Percentiles rank a stretch among this genome's conserved stretches.
These are phyloP conservation scores for Pseudocercospora vitis DNA, from an alignment of 2,329 filamentous ascomycete species.

Conservation along the genomic window DNA sequence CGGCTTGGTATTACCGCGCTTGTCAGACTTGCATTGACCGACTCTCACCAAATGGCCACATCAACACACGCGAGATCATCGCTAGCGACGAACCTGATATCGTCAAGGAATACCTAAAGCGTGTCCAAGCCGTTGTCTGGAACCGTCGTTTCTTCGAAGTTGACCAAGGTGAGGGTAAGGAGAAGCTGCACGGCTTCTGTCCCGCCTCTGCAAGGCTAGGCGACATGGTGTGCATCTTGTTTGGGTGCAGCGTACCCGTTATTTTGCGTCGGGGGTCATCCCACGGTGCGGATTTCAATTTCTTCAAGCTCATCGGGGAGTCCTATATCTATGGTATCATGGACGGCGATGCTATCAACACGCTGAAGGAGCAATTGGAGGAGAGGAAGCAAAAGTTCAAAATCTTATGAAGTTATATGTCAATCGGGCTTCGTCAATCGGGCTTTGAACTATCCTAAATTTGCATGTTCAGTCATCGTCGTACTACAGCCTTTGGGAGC, in stretches of 20 bases:
- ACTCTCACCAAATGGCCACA: conserved; percentile 6
- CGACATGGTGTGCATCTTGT: conserved; percentile 28
- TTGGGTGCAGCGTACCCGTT: conserved; percentile 28
- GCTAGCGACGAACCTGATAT: not conserved
- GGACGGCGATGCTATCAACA: conserved; percentile 38
- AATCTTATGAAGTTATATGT: too few species aligned
- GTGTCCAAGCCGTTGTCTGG: conserved; percentile 14
- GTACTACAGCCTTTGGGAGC: too few species aligned
- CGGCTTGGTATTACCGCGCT: conserved; percentile 20
- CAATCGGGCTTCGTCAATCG: too few species aligned
- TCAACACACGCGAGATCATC: conserved; percentile 4
- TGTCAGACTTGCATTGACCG: conserved; percentile 4
- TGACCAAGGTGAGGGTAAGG: not conserved
- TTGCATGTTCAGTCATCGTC: too few species aligned
- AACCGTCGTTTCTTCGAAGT: conserved; percentile 10
- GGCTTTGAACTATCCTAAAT: too few species aligned
- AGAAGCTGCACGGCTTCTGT: conserved; percentile 6
- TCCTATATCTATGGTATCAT: conserved; percentile 30
- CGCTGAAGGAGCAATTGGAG: not conserved
- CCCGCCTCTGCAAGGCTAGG: not conserved
- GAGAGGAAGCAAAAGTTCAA: too few species aligned
- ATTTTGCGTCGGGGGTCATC: conserved; percentile 16
- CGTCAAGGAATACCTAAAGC: conserved; percentile 1
- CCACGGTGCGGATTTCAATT: not conserved
- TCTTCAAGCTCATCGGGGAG: conserved; percentile 22